Evolutionary conservation across 192 early-diverging fungal genomes (phyloP).

Genomic region (Backusella sp.): DNA sequence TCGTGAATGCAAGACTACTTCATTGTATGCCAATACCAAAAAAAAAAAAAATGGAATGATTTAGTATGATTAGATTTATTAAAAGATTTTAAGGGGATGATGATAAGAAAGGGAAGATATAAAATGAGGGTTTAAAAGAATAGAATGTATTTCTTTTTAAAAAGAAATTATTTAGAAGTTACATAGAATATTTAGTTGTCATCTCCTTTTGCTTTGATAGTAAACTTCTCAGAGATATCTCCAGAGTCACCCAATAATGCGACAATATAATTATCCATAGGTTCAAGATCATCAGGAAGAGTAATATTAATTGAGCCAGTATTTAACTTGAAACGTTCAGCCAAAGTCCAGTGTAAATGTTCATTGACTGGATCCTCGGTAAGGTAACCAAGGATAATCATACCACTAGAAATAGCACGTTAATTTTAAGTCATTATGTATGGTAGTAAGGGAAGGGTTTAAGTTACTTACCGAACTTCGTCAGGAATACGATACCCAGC

Average conservation of each 20-base stretch:
- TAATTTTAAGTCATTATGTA: not conserved
- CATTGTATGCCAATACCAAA: not conserved
- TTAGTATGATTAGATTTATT: not conserved
- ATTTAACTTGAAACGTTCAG: conserved; percentile 9
- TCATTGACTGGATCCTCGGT: conserved; percentile 11
- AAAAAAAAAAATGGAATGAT: not conserved
- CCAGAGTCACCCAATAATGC: conserved; percentile 23
- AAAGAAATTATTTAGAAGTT: not conserved
- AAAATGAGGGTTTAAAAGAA: not conserved
- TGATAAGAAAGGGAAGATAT: not conserved
- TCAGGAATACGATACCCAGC: conserved; percentile 8
- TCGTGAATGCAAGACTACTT: not conserved
- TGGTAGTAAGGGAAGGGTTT: not conserved
- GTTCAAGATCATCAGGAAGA: conserved; percentile 1
- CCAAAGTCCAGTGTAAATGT: conserved; percentile 20
- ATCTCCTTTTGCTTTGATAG: conserved; percentile 9
- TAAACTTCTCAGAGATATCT: conserved; percentile 11
- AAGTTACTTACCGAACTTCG: not conserved
- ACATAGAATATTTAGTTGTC: not conserved
- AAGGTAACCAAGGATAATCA: conserved; percentile 18
- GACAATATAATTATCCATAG: conserved; percentile 13
- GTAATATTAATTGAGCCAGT: conserved; percentile 11
- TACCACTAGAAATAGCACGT: conserved; percentile 5
- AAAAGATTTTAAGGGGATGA: not conserved
- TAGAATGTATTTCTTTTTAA: not conserved